Percentiles rank a stretch among this genome's conserved stretches.
Evolutionary conservation across 768 basidiomycete genomes (phyloP).

Genomic region (Dacryopinax primogenitus): DNA sequence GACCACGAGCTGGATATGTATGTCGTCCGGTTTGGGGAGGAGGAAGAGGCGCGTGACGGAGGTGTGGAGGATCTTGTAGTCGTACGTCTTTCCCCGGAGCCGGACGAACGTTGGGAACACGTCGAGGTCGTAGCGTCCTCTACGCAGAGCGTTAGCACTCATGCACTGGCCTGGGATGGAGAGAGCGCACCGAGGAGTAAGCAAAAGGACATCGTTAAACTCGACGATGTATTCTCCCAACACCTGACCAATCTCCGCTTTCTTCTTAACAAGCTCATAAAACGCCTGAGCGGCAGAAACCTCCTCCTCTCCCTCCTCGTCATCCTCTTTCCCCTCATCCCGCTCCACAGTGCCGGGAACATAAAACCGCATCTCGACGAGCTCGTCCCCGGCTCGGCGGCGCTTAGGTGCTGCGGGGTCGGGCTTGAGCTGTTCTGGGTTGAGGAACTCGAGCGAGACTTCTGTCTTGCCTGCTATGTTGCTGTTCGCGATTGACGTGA

Average conservation of each 20-base stretch:
- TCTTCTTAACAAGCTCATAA: slow-evolving; percentile 92
- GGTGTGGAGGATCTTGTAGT: slow-evolving; percentile 90
- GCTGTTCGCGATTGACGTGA: slow-evolving; percentile 80
- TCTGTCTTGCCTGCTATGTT: slow-evolving; percentile 96
- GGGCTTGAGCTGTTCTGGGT: slow-evolving; percentile 24
- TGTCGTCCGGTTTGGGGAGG: slow-evolving; percentile 83
- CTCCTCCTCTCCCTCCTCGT: slow-evolving; percentile 45
- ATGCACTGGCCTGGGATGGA: background rate
- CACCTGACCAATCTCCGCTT: slow-evolving; percentile 85
- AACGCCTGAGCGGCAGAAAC: slow-evolving; percentile 89
- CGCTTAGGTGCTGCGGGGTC: slow-evolving; percentile 31
- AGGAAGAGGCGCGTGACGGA: slow-evolving; percentile 83
- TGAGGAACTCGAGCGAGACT: slow-evolving; percentile 86
- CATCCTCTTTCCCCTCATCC: slow-evolving; percentile 52
- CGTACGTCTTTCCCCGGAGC: slow-evolving; percentile 95
- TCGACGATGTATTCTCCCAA: slow-evolving; percentile 84
- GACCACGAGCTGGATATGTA: slow-evolving; percentile 90
- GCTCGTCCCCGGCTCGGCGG: slow-evolving; percentile 49
- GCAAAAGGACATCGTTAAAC: slow-evolving; percentile 87
- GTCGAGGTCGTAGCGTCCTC: slow-evolving; percentile 95
- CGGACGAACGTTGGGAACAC: slow-evolving; percentile 93
- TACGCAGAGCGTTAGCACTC: slow-evolving; percentile 19
- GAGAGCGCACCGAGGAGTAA: slow-evolving; percentile 51
- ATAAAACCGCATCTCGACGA: slow-evolving; percentile 93
- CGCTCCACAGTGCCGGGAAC: slow-evolving; percentile 50